Percentiles rank a stretch among this genome's conserved stretches.
Conservation (phyloP, 2,329 filamentous ascomycete species). For the Curvularia hawaiiensis region DNA sequence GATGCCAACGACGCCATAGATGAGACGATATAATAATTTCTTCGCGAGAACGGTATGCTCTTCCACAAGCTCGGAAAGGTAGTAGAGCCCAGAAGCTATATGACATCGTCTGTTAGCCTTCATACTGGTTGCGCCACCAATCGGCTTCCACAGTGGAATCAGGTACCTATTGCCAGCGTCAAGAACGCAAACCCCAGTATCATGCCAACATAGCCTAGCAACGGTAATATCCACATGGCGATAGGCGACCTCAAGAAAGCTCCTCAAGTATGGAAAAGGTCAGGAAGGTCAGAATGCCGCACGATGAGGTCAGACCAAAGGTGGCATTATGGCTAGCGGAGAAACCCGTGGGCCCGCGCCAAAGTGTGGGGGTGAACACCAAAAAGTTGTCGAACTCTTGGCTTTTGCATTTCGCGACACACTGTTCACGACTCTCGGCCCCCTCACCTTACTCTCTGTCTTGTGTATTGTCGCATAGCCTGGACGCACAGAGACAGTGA, state of each 20-base stretch:
- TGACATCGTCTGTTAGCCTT: slow-evolving; percentile 4
- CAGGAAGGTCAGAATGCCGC: slow-evolving; percentile 10
- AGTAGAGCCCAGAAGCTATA: slow-evolving; percentile 93
- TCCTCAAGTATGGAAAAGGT: slow-evolving; percentile 9
- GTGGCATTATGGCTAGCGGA: slow-evolving; percentile 30
- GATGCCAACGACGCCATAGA: slow-evolving; percentile 77
- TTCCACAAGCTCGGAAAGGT: slow-evolving; percentile 96
- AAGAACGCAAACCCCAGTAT: slow-evolving; percentile 90
- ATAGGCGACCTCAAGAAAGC: slow-evolving; percentile 4
- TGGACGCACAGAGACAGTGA: not conserved
- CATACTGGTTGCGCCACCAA: not conserved
- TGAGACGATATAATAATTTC: slow-evolving; percentile 80
- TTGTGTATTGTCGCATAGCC: not conserved
- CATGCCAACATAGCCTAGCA: slow-evolving; percentile 88
- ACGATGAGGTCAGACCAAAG: slow-evolving; percentile 36
- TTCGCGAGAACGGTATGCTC: slow-evolving; percentile 95
- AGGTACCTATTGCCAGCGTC: slow-evolving; percentile 84
- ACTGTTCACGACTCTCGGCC: not conserved
- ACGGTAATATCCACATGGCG: slow-evolving; percentile 92
- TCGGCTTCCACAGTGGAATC: not conserved
- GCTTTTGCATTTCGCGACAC: slow-evolving; percentile 11
- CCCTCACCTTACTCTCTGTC: not conserved
- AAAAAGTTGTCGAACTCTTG: slow-evolving; percentile 34
- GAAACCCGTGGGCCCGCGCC: slow-evolving; percentile 18
- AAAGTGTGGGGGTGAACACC: slow-evolving; percentile 30